phyloP scores from a whole-genome alignment of 2,329 filamentous ascomycete species.

The Blastomyces gilchristii region DNA sequence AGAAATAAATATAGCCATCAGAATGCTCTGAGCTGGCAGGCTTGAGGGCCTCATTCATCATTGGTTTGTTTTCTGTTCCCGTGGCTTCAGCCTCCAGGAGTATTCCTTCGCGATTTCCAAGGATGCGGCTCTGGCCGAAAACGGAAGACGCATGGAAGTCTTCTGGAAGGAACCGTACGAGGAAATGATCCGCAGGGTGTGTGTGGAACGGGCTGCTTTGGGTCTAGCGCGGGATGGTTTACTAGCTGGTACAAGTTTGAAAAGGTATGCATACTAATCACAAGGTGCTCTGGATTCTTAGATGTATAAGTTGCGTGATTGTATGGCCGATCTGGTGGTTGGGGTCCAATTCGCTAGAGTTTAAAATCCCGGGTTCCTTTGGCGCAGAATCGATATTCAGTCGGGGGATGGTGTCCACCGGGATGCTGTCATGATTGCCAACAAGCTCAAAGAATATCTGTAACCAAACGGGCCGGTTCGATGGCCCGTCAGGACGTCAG shows the following conservation, averaged over 20 bases:
- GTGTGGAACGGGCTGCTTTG: neutral
- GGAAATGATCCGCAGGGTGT: slow-evolving; percentile 1
- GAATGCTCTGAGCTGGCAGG: neutral
- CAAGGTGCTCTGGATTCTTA: no score
- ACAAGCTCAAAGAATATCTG: neutral
- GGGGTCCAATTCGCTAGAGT: neutral
- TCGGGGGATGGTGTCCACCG: neutral
- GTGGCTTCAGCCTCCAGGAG: no score
- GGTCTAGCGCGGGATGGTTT: neutral
- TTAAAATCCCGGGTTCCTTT: neutral
- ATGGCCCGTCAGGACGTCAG: neutral
- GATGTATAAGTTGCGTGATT: neutral
- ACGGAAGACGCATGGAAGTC: slow-evolving; percentile 8
- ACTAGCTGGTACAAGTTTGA: neutral
- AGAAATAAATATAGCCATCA: neutral
- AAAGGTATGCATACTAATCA: neutral
- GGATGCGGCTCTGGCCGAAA: slow-evolving; percentile 1
- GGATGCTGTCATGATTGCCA: neutral
- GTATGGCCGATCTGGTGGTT: neutral
- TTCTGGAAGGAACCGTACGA: slow-evolving; percentile 8
- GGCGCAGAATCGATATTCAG: neutral
- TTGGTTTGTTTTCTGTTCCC: no score
- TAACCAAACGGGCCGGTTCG: no score
- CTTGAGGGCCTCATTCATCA: neutral
- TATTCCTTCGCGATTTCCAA: no score